Evolutionary conservation across 345 rosid species (phyloP), one percentile per base, ranked within the genome.

Genomic region (Salix dunnii): DNA sequence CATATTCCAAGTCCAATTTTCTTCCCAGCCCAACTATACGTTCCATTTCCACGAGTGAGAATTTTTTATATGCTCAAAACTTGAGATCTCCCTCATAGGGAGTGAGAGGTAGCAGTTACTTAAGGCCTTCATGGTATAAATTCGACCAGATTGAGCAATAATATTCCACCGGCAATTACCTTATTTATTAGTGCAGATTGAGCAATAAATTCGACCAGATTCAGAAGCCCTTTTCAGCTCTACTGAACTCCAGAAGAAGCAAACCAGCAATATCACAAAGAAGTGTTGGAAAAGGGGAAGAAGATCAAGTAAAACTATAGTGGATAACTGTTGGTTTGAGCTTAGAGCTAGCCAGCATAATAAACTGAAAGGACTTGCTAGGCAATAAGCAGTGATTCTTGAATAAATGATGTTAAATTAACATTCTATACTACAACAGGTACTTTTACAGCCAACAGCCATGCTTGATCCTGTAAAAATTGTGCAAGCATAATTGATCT

Each of bases 391-490:
- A 64, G 71, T 69, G 68, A 70, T 68, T 33, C 68, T 70, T 74
- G 9, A 70, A 74, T 60, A 71, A 63, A 67, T 74, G 53, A 81
- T 68, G 71, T 40, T 18, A 64, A 80, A 71, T 21, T 14, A 35
- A 33, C 55, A 73, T 36, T 55, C 67, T 82, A 76, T 78, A 67
- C 84, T 85, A 85, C 85, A 86, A 65, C 77, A 79, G 79, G 81
- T 74, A 85, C 80, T 78, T 81, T 64, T 78, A 83, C 84, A 83
- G 60, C 78, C 70, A 63, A 31, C 73, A 70, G 82, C 78, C 77
- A 80, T 82, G 89, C 89, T 82, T 87, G 88, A 85, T 79, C 82
- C 76, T 69, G 81, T 72, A 83, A 85, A 85, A 87, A 67, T 76
- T 73, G 51, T 79, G 70, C 88, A 86, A 82, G 89, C 83, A 79